Conservation (phyloP, 805 yeast species). For the Candida adriatica region DNA sequence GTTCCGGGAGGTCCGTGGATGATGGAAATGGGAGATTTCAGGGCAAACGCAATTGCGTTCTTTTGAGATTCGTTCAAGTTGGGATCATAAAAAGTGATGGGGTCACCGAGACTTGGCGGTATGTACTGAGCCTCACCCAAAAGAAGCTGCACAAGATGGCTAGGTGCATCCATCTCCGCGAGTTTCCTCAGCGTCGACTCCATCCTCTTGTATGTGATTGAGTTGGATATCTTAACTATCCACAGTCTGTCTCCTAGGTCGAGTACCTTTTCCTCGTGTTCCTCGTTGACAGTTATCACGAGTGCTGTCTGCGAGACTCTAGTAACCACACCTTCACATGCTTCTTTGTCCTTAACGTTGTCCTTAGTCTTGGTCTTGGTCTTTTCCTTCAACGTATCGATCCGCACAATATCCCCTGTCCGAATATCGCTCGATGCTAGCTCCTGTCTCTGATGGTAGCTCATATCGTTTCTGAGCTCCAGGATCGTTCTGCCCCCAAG, state of each 20-base stretch:
- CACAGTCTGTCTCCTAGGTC: conserved; percentile 47
- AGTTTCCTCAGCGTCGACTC: conserved; percentile 66
- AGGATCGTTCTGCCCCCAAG: conserved; percentile 68
- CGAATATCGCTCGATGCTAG: conserved; percentile 46
- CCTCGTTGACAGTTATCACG: conserved; percentile 55
- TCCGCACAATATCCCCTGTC: conserved; percentile 70
- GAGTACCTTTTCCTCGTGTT: conserved; percentile 42
- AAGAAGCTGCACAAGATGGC: conserved; percentile 2
- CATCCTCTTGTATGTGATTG: conserved; percentile 74
- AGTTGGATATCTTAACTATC: conserved; percentile 51
- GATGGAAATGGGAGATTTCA: conserved; percentile 51
- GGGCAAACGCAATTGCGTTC: conserved; percentile 61
- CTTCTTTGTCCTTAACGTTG: conserved; percentile 16
- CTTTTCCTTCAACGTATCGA: conserved; percentile 30
- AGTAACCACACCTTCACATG: conserved; percentile 60
- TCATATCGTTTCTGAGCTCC: conserved; percentile 55
- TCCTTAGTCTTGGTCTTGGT: conserved; percentile 12
- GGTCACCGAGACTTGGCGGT: conserved; percentile 16
- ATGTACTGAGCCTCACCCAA: conserved; percentile 26
- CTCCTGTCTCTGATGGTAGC: conserved; percentile 27
- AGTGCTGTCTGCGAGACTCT: conserved; percentile 42
- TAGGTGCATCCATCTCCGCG: conserved; percentile 28
- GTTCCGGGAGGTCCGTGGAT: conserved; percentile 81
- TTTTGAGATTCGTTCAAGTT: conserved; percentile 54
- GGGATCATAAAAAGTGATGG: conserved; percentile 31